These are phyloP conservation scores for Phytophthora pluvialis DNA, from an alignment of 352 stramenopile genomes.

Conservation along the genomic window DNA sequence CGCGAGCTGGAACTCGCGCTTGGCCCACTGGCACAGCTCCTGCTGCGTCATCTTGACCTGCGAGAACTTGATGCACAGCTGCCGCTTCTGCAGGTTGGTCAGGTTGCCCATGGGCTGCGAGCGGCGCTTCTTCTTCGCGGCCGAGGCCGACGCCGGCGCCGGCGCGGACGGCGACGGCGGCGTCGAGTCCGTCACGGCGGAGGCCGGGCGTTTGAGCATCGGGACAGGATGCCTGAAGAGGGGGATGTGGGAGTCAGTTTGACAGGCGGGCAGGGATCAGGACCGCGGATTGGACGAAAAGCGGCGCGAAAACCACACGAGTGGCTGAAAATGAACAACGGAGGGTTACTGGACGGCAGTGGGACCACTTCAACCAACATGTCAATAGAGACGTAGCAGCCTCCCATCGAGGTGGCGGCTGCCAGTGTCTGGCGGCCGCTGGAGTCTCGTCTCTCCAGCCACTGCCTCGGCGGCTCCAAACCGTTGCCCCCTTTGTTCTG, in stretches of 20 bases:
- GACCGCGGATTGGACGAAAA: background rate
- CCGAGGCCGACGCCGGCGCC: slow-evolving; percentile 3
- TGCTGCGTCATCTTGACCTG: slow-evolving; percentile 69
- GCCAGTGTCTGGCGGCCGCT: too few species aligned
- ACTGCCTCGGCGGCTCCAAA: too few species aligned
- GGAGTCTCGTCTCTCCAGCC: too few species aligned
- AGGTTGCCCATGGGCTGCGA: slow-evolving; percentile 66
- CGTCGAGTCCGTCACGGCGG: background rate
- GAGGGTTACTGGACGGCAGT: background rate
- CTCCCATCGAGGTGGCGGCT: too few species aligned
- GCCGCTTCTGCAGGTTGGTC: slow-evolving; percentile 65
- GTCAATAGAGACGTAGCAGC: too few species aligned
- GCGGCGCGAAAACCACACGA: background rate
- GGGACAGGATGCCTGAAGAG: slow-evolving; percentile 25
- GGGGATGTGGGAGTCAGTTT: slow-evolving; percentile 43
- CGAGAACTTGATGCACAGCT: slow-evolving; percentile 64
- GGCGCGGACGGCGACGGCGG: slow-evolving; percentile 3
- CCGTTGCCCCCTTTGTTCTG: too few species aligned
- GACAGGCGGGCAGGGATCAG: slow-evolving; percentile 20
- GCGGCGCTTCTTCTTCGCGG: slow-evolving; percentile 48
- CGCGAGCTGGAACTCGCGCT: slow-evolving; percentile 60
- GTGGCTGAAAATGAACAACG: background rate
- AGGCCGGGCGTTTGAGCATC: slow-evolving; percentile 36
- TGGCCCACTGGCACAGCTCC: slow-evolving; percentile 67
- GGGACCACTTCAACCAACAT: background rate